phyloP scores from a whole-genome alignment of 2,329 filamentous ascomycete species.

The Hymenoscyphus scutula region DNA sequence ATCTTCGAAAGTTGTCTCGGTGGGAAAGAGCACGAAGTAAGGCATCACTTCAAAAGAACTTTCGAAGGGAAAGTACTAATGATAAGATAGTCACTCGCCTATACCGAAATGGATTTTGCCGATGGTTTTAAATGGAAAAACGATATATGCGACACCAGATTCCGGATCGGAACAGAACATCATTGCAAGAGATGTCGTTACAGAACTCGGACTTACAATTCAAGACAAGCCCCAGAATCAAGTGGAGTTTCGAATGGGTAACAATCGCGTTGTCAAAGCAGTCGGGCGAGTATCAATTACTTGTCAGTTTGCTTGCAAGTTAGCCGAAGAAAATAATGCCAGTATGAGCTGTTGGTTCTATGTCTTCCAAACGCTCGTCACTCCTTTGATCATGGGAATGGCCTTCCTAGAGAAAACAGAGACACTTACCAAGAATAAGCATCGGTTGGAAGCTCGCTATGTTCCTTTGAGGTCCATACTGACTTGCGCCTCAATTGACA shows the following conservation, averaged over 20 bases:
- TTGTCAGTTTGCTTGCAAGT: not conserved
- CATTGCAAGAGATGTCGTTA: constrained; percentile 9
- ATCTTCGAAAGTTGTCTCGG: no score
- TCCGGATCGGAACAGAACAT: constrained; percentile 15
- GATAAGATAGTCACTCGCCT: no score
- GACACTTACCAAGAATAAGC: constrained; percentile 13
- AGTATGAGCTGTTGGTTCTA: constrained; percentile 6
- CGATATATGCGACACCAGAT: constrained; percentile 10
- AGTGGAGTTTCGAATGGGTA: not conserved
- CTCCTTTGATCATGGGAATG: constrained; percentile 13
- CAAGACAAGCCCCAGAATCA: not conserved
- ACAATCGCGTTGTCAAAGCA: not conserved
- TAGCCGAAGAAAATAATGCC: not conserved
- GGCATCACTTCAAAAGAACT: no score
- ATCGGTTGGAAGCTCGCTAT: constrained; percentile 10
- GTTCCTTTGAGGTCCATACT: no score
- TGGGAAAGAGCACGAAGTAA: no score
- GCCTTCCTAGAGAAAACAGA: constrained; percentile 11
- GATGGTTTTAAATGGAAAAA: no score
- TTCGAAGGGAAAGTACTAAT: no score
- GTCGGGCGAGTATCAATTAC: not conserved
- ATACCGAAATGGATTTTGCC: no score
- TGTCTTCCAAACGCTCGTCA: not conserved
- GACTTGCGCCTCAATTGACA: no score
- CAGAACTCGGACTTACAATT: not conserved